Conservation (phyloP, 1,139 yeast species). For the Neolecta irregularis region DNA sequence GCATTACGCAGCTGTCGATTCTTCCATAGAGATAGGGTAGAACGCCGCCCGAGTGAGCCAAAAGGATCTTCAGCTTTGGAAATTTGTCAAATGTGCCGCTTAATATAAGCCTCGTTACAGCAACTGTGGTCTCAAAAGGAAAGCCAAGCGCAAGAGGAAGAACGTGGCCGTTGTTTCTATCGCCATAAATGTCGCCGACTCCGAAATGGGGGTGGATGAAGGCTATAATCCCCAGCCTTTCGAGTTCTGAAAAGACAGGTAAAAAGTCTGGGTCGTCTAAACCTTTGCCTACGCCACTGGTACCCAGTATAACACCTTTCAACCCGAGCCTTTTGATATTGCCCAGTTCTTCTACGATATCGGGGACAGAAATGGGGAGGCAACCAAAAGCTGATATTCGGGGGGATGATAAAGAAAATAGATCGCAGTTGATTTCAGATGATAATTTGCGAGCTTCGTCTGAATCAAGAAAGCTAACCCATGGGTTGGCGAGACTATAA, state of each 20-base stretch:
- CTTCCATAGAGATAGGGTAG: conserved; percentile 1
- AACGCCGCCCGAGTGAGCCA: conserved; percentile 1
- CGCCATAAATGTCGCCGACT: neutral
- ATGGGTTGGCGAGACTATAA: neutral
- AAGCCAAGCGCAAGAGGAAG: conserved; percentile 1
- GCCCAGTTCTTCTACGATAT: no score
- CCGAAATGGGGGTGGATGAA: conserved; percentile 2
- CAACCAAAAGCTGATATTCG: no score
- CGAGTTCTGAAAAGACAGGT: conserved; percentile 1
- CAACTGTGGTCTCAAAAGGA: neutral
- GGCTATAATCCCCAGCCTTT: neutral
- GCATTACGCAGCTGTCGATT: neutral
- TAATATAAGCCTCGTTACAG: neutral
- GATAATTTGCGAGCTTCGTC: neutral
- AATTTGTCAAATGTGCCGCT: neutral
- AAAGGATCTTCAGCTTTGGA: neutral
- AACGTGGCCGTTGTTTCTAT: conserved; percentile 1
- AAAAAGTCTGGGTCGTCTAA: neutral
- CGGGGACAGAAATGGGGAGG: no score
- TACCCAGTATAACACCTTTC: neutral
- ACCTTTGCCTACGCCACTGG: conserved; percentile 1
- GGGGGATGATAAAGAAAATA: no score
- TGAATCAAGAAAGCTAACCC: neutral
- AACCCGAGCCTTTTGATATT: no score
- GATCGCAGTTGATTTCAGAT: no score